A percentile compares a stretch with the other conserved stretches of the same genome.
phyloP scores from a whole-genome alignment of 2,329 filamentous ascomycete species.

The Colletotrichum noveboracense region DNA sequence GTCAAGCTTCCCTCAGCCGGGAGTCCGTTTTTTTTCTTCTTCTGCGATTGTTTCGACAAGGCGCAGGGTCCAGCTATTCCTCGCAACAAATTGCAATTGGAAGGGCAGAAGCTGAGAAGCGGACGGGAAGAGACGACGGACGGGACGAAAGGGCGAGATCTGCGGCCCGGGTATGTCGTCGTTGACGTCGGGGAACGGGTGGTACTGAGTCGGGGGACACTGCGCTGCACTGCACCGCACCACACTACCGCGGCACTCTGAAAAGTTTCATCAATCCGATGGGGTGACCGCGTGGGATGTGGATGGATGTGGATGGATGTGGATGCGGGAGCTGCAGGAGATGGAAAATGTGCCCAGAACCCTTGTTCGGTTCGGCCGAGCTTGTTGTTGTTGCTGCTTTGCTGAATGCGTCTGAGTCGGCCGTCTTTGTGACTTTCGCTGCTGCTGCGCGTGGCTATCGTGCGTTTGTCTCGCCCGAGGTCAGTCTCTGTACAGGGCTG shows the following conservation, averaged over 20 bases:
- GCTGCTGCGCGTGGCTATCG: not conserved
- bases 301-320: not conserved
- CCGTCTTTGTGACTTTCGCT: not conserved
- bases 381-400: not conserved
- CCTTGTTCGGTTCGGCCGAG: not conserved
- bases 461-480: not conserved
- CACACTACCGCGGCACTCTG: not conserved
- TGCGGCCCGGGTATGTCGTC: not conserved
- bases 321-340: not conserved
- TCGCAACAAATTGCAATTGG: not conserved
- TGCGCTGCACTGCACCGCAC: not conserved
- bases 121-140: not conserved
- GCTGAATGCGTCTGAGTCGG: not conserved
- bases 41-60: not conserved
- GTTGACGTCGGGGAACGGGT: not conserved
- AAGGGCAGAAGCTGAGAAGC: not conserved
- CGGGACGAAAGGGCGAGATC: not conserved
- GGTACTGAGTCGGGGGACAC: not conserved
- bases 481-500: not conserved
- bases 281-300: not conserved
- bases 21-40: not conserved
- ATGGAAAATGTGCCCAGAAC: not conserved
- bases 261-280: slow-evolving; percentile 10
- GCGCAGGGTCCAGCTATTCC: not conserved
- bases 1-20: not conserved